These are phyloP conservation scores for Graphium sp. DNA, from an alignment of 2,329 filamentous ascomycete genomes.

Conservation along the genomic window DNA sequence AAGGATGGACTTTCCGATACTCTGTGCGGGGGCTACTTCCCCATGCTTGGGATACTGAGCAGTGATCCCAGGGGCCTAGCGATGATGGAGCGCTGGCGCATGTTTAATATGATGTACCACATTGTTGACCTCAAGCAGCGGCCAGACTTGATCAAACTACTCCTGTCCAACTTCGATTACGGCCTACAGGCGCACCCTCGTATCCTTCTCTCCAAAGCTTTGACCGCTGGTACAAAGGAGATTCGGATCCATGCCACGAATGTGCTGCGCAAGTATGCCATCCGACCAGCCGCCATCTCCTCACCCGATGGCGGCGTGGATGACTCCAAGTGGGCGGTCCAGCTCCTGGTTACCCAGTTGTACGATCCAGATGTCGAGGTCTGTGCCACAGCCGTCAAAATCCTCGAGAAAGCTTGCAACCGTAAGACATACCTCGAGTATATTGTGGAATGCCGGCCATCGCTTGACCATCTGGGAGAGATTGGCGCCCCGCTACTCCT, in stretches of 20 bases:
- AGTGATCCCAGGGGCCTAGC: constrained; percentile 67
- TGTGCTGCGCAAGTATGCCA: constrained; percentile 73
- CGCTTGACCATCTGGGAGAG: constrained; percentile 87
- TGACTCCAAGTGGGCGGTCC: constrained; percentile 90
- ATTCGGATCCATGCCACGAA: constrained; percentile 85
- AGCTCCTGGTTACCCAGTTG: constrained; percentile 89
- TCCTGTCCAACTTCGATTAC: constrained; percentile 88
- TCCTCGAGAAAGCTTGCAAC: constrained; percentile 93
- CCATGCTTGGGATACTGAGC: constrained; percentile 77
- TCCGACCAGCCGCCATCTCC: constrained; percentile 17
- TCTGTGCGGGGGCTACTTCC: constrained; percentile 82
- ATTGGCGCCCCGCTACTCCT: constrained; percentile 87
- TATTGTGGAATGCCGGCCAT: constrained; percentile 89
- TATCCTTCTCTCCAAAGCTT: constrained; percentile 81
- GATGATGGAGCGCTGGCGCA: constrained; percentile 89
- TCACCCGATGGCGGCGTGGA: constrained; percentile 25
- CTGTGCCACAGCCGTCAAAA: constrained; percentile 90
- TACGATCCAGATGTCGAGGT: constrained; percentile 97
- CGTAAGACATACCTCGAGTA: constrained; percentile 82
- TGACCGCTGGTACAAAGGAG: constrained; percentile 81
- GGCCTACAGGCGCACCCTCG: constrained; percentile 75
- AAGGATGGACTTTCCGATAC: constrained; percentile 71
- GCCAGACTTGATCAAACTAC: constrained; percentile 75
- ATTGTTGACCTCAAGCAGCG: constrained; percentile 84
- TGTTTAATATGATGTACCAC: constrained; percentile 99